These are phyloP conservation scores for Vachellia pachyceras DNA, from an alignment of 306 rosid genomes.

Conservation along the genomic window DNA sequence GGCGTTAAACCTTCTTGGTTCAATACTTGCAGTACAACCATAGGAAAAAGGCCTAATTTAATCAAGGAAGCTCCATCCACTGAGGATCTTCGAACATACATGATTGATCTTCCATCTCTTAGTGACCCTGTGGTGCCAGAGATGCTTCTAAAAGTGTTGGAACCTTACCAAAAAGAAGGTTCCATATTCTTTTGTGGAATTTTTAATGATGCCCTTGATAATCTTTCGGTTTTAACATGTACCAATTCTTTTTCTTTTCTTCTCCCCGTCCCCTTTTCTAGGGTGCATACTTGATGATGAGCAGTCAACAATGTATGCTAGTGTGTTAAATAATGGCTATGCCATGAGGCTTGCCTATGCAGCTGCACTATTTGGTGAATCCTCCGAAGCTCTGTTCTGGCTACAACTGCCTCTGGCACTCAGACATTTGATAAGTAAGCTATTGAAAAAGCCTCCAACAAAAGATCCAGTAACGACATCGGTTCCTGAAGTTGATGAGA, in stretches of 20 bases:
- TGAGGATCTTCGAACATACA: slow-evolving; percentile 87
- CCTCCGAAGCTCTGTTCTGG: slow-evolving; percentile 94
- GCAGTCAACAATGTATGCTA: slow-evolving; percentile 86
- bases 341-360: slow-evolving; percentile 86
- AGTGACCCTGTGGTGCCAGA: slow-evolving; percentile 97
- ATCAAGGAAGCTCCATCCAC: slow-evolving; percentile 74
- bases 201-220: slow-evolving; percentile 36
- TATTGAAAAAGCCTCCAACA: slow-evolving; percentile 62
- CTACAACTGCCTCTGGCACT: slow-evolving; percentile 84
- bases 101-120: slow-evolving; percentile 70
- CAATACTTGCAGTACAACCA: slow-evolving; percentile 76
- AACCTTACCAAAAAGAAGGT: slow-evolving; percentile 96
- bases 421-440: slow-evolving; percentile 72
- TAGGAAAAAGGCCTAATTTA: slow-evolving; percentile 77
- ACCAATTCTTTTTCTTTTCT: slow-evolving; percentile 27
- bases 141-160: slow-evolving; percentile 90
- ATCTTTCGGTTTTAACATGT: slow-evolving; percentile 36
- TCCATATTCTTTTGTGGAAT: slow-evolving; percentile 27
- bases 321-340: slow-evolving; percentile 80
- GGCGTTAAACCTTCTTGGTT: slow-evolving; percentile 97
- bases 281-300: slow-evolving; percentile 94
- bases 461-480: slow-evolving; percentile 48
- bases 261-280: slow-evolving; percentile 20
- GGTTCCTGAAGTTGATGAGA: slow-evolving; percentile 65
- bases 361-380: slow-evolving; percentile 91